phyloP scores from a whole-genome alignment of 1,284 basidiomycete species.

The Malassezia nana region DNA sequence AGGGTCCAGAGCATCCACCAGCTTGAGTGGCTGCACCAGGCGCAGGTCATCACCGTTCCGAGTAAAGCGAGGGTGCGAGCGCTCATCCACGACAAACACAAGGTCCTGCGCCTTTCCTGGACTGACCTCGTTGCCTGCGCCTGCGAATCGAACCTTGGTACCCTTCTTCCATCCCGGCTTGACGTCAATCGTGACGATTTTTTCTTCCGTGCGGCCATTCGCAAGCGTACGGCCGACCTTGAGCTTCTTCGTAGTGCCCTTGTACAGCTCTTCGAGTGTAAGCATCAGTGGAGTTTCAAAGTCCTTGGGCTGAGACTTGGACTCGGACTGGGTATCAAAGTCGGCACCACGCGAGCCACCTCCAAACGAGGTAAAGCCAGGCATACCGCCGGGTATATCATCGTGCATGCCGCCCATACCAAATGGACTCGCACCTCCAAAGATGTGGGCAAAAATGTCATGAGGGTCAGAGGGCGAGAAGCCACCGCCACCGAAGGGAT shows the following conservation, averaged over 20 bases:
- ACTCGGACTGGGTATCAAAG: conserved; percentile 18
- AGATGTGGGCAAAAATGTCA: conserved; percentile 71
- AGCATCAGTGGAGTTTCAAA: conserved; percentile 69
- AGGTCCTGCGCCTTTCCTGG: conserved; percentile 39
- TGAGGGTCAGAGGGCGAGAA: conserved; percentile 62
- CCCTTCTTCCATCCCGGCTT: conserved; percentile 48
- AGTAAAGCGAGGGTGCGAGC: conserved; percentile 33
- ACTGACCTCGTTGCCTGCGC: conserved; percentile 40
- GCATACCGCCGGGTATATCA: conserved; percentile 24
- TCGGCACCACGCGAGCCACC: conserved; percentile 20
- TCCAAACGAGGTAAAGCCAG: conserved; percentile 18
- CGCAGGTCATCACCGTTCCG: conserved; percentile 44
- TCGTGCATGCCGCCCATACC: conserved; percentile 22
- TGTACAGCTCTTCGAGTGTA: conserved; percentile 81
- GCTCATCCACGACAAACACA: conserved; percentile 47
- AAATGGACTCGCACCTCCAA: conserved; percentile 34
- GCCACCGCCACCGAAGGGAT: conserved; percentile 29
- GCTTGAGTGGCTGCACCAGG: conserved; percentile 26
- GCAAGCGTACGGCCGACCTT: conserved; percentile 70
- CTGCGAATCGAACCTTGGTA: conserved; percentile 45
- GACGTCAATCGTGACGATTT: conserved; percentile 57
- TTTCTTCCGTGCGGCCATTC: conserved; percentile 70
- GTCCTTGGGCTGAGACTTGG: conserved; percentile 56
- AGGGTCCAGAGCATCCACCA: conserved; percentile 43
- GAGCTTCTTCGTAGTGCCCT: conserved; percentile 75